phyloP scores from a whole-genome alignment of 345 rosid genomes.

The Fremontodendron californicum region DNA sequence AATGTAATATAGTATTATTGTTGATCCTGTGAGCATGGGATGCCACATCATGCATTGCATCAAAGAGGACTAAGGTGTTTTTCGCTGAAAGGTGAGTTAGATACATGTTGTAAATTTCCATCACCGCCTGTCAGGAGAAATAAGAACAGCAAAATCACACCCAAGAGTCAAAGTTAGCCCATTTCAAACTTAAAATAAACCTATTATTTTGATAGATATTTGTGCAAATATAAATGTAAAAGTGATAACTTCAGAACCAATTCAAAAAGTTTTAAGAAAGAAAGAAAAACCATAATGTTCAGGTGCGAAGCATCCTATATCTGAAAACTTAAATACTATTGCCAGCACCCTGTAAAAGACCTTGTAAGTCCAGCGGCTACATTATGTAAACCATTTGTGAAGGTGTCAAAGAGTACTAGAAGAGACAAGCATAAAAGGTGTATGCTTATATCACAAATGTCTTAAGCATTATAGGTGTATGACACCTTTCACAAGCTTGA shows the following conservation, averaged over 20 bases:
- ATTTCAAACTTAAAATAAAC: neutral
- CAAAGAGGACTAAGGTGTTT: conserved; percentile 64
- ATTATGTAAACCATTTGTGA: neutral
- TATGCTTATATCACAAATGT: neutral
- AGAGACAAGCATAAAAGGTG: neutral
- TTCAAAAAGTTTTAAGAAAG: neutral
- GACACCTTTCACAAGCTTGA: neutral
- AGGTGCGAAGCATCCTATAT: neutral
- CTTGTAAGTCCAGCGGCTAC: neutral
- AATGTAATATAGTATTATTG: conserved; percentile 47
- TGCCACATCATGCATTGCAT: conserved; percentile 75
- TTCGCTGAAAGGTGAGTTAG: conserved; percentile 66
- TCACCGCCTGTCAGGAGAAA: conserved; percentile 59
- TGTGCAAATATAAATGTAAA: neutral
- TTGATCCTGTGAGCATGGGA: conserved; percentile 75
- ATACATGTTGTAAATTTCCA: conserved; percentile 92
- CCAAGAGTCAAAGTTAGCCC: neutral
- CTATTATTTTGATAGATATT: neutral
- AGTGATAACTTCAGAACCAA: neutral
- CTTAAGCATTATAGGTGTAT: neutral
- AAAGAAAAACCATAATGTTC: neutral
- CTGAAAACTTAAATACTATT: neutral
- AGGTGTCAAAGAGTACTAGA: neutral
- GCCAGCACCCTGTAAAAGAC: neutral
- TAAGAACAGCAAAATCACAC: neutral